phyloP scores from a whole-genome alignment of 1,139 yeast genomes.

The Lodderomyces beijingensis region DNA sequence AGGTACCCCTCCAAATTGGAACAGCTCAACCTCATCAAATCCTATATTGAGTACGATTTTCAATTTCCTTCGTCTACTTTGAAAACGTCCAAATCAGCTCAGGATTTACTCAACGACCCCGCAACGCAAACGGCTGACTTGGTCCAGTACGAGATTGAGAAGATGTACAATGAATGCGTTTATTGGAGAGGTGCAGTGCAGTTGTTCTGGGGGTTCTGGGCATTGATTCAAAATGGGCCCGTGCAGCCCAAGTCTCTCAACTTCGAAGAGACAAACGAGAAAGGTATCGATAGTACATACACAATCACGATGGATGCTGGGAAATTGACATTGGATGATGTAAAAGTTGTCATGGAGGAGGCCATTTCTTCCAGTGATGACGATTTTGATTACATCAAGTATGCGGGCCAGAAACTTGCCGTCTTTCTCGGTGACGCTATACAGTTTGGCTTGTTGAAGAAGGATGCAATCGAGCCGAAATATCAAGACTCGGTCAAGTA shows the following conservation, averaged over 20 bases:
- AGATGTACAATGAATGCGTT: conserved; percentile 58
- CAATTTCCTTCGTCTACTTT: conserved; percentile 35
- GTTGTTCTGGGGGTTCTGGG: conserved; percentile 89
- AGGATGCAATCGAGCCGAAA: conserved; percentile 26
- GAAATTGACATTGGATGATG: conserved; percentile 17
- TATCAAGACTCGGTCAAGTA: conserved; percentile 29
- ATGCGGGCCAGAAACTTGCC: conserved; percentile 70
- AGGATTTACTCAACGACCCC: conserved; percentile 15
- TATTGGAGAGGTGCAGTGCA: conserved; percentile 82
- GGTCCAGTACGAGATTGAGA: conserved; percentile 51
- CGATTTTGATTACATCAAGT: conserved; percentile 73
- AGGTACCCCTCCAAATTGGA: conserved; percentile 65
- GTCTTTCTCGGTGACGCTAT: conserved; percentile 73
- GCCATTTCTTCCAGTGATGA: conserved; percentile 50
- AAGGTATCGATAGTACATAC: conserved; percentile 37
- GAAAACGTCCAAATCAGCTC: conserved; percentile 16
- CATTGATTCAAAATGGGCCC: conserved; percentile 70
- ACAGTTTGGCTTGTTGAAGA: conserved; percentile 51
- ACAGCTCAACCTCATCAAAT: conserved; percentile 64
- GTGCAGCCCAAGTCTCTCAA: conserved; percentile 14
- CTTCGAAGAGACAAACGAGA: conserved; percentile 16
- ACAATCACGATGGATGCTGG: conserved; percentile 33
- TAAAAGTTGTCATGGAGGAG: conserved; percentile 22
- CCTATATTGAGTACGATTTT: conserved; percentile 61
- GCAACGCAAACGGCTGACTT: conserved; percentile 19